Base-by-base conservation (phyloP, 768 basidiomycete genomes). In the Collybia sordida region DNA sequence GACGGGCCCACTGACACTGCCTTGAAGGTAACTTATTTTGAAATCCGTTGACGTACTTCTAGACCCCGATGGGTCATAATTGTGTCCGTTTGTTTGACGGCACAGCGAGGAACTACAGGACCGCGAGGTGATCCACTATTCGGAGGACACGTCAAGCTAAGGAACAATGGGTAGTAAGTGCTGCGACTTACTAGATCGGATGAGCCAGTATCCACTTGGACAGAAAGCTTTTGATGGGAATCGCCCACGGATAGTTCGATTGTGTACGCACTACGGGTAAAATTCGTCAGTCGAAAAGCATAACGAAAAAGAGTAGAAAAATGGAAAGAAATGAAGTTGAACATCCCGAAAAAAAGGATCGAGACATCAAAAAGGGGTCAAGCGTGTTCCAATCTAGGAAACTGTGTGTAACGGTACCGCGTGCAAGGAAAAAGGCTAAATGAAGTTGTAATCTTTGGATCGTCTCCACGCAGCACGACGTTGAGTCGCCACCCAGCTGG, bases 201-300 rank as follows among this genome's bases (percentile, higher is more conserved):
- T 0, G 90, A 91, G 23, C 90, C 90, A 0, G 86, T 89, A 58
- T 93, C 90, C 31, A 92, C 77, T 60, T 90, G 88, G 2, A 91
- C 67, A 5, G 78, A 82, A 19, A 86, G 66, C 19, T 73, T 75
- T 48, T 86, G 77, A 25, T 60, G 60, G 7, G 61, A 65, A 6
- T 64, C 46, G 9, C 89, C 88, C 19, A 89, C 70, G 17, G 59
- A 65, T 4, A 86, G 69, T 3, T 81, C 72, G n/a, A 88, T 64
- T 2, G 83, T 83, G 61, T 91, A 90, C 4, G 79, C 74, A 22
- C 88, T 90, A 58, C 9, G 11, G 8, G 27, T 21, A 2, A 36
- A 39, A 42, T 23, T 14, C 3, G 43, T 45, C 19, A 37, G 35
- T 24, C 3, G 21, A 24, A 23, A 14, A 17, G 14, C 3, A n/a